Base-by-base conservation (phyloP, 1,284 basidiomycete species). In the Schizopora paradoxa region DNA sequence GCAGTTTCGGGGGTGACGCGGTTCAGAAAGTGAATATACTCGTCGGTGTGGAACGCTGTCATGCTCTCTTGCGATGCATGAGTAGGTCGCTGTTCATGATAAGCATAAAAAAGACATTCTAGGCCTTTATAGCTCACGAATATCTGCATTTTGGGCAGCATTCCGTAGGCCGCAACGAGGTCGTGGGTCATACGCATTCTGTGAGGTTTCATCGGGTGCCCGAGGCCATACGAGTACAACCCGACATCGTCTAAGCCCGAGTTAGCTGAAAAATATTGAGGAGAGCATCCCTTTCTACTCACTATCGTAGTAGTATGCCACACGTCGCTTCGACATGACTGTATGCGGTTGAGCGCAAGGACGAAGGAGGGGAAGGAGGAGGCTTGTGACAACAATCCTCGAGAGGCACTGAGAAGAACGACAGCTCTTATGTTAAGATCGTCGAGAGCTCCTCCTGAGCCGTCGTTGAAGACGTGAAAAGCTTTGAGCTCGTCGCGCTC, bases 41-140 rank as follows among this genome's bases (percentile, higher is more conserved):
- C 95, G 68, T 99, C 95, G 8, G 94, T 95, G 65, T 99, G 96
- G 63, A 99, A 99, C 14, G 82, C 70, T 3, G 90, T 87, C 87
- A 99, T 91, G 39, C 82, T 76, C 58, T 87, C 81, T 8, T 85
- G 79, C 0, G 82, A 79, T 1, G 93, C 88, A 32, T 91, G 77
- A 61, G 78, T 82, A 1, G 96, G 86, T 58, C 79, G 78, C 90
- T 92, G 60, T n/a, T 35, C 8, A 29, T 6, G 27, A 4, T n/a
- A 6, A 43, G 28, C 18, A 29, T 29, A 26, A 27, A 16, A 35
- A 26, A 48, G 33, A 37, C 13, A n/a, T 16, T 35, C 14, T 13
- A 13, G 19, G 31, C 16, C 22, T 23, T 23, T 13, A 26, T 29
- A 8, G 66, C 83, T 54, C 58, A 92, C 91, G 52, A 95, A 69